A percentile compares a stretch with the other conserved stretches of the same genome.
These are phyloP conservation scores for Carex arenaria DNA, from an alignment of 202 grass and related monocot genomes.

Conservation along the genomic window DNA sequence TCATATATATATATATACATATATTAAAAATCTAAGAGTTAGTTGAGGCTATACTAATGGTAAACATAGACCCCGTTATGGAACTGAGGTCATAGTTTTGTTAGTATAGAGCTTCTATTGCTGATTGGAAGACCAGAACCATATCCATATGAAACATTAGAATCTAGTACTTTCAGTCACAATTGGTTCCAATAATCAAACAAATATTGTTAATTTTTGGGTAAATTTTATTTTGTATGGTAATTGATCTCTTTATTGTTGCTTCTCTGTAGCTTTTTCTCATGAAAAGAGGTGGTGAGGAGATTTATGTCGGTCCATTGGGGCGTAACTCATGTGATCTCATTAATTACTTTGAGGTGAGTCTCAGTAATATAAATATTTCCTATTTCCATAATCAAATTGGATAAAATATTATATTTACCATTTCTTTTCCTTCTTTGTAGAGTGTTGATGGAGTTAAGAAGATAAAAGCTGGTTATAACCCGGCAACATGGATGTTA, in stretches of 20 bases:
- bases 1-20: neutral
- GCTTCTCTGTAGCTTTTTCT: constrained; percentile 21
- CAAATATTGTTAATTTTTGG: neutral
- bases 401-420: neutral
- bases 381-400: neutral
- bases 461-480: constrained; percentile 92
- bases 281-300: constrained; percentile 31
- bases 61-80: neutral
- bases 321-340: constrained; percentile 20
- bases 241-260: neutral
- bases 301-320: constrained; percentile 25
- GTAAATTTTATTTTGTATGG: neutral
- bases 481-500: constrained; percentile 97
- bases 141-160: neutral
- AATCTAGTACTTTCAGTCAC: neutral
- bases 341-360: constrained; percentile 27
- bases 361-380: neutral
- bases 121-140: neutral
- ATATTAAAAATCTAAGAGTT: neutral
- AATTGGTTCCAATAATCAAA: neutral
- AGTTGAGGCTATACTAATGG: neutral
- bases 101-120: neutral
- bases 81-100: neutral
- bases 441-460: constrained; percentile 68
- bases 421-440: neutral